Percentiles rank a stretch among this genome's conserved stretches.
Evolutionary conservation across 495 filamentous ascomycete genomes (phyloP).

Genomic region (Penicillium arizonense): DNA sequence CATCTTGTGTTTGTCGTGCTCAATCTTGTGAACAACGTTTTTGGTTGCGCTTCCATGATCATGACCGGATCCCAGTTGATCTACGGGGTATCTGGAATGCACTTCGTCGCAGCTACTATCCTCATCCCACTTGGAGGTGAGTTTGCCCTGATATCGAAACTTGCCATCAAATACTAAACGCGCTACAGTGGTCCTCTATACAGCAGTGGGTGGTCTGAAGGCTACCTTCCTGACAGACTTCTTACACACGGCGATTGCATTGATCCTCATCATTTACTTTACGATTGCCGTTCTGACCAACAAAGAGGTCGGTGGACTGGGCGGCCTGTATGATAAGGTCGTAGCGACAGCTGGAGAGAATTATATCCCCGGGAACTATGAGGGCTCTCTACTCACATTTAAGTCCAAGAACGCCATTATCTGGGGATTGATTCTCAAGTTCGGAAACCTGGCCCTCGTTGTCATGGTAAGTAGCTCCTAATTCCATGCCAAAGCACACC

Average conservation of each 20-base stretch:
- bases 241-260: constrained; percentile 35
- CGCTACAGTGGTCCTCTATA: constrained; percentile 35
- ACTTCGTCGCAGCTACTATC: constrained; percentile 42
- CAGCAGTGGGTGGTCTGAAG: constrained; percentile 40
- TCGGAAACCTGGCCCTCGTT: constrained; percentile 50
- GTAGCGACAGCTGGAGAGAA: constrained; percentile 29
- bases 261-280: constrained; percentile 42
- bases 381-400: constrained; percentile 48
- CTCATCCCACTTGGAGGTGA: constrained; percentile 45
- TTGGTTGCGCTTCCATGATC: constrained; percentile 44
- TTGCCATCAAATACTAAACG: not conserved
- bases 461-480: constrained; percentile 39
- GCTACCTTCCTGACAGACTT: constrained; percentile 43
- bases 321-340: constrained; percentile 39
- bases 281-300: constrained; percentile 34
- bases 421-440: constrained; percentile 46
- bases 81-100: constrained; percentile 38
- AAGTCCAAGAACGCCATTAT: constrained; percentile 53
- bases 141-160: not conserved
- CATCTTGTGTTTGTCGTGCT: constrained; percentile 52
- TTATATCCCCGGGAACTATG: constrained; percentile 44
- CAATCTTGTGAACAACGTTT: constrained; percentile 52
- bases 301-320: constrained; percentile 27
- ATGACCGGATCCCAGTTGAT: constrained; percentile 36
- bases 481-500: not conserved